Evolutionary conservation across 257 asterid genomes (phyloP).

Genomic region (Solanum pimpinellifolium): DNA sequence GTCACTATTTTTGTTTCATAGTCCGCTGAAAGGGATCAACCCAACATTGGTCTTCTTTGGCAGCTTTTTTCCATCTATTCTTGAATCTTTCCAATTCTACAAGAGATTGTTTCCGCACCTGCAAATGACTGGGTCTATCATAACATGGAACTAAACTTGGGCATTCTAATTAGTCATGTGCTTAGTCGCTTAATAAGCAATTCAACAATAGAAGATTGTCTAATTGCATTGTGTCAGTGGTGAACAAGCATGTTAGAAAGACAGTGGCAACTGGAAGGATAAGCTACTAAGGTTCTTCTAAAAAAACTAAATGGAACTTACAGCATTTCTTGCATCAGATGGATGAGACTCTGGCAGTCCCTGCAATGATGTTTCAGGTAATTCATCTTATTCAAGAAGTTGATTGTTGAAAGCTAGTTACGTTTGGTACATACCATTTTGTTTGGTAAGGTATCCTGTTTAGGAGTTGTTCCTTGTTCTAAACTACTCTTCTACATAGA

Average conservation of each 20-base stretch:
- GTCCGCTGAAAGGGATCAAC: constrained; percentile 33
- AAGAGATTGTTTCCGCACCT: constrained; percentile 44
- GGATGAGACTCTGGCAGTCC: constrained; percentile 11
- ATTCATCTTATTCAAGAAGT: background rate
- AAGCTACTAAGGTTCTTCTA: background rate
- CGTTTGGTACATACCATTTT: constrained; percentile 3
- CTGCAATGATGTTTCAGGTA: constrained; percentile 7
- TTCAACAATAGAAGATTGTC: background rate
- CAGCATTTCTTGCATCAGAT: constrained; percentile 42
- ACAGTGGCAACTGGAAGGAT: background rate
- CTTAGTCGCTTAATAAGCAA: background rate
- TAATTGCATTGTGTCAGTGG: background rate
- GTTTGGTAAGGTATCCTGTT: background rate
- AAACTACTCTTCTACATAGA: constrained; percentile 16
- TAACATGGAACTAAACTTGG: background rate
- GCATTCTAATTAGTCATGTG: background rate
- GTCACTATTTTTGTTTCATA: constrained; percentile 1
- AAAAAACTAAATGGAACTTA: constrained; percentile 14
- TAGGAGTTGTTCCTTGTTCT: constrained; percentile 8
- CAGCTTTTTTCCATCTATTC: constrained; percentile 60
- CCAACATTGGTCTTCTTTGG: constrained; percentile 62
- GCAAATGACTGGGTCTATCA: constrained; percentile 1
- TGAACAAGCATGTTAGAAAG: background rate
- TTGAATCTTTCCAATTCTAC: constrained; percentile 47
- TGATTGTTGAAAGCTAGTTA: background rate